Evolutionary conservation across 208 protist genomes (phyloP).

Genomic region (Acanthamoeba healyi): DNA sequence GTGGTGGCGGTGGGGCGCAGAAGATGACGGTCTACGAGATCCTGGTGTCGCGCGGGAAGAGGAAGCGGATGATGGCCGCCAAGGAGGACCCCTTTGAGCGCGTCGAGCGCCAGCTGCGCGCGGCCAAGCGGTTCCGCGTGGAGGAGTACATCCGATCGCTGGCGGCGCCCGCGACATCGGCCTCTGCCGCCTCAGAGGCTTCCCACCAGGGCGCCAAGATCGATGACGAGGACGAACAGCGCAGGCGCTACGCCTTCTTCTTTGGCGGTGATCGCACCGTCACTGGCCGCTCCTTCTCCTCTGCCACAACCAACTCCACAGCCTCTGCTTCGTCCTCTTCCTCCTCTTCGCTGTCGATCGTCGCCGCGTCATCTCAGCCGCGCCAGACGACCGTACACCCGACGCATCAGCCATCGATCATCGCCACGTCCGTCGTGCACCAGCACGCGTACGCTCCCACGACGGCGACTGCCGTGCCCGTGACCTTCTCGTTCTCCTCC

Average conservation of each 20-base stretch:
- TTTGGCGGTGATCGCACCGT: background rate
- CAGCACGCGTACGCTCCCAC: too few relatives aligned
- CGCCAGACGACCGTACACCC: too few relatives aligned
- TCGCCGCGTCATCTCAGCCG: too few relatives aligned
- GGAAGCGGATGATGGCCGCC: constrained; percentile 19
- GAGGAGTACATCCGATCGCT: constrained; percentile 47
- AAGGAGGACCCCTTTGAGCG: constrained; percentile 45
- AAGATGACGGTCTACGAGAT: constrained; percentile 56
- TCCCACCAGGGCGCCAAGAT: too few relatives aligned
- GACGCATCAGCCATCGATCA: background rate
- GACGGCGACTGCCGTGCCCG: too few relatives aligned
- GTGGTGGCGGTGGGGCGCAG: background rate
- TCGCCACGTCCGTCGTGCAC: too few relatives aligned
- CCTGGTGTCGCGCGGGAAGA: constrained; percentile 16
- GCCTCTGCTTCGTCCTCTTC: background rate
- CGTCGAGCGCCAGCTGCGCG: constrained; percentile 25
- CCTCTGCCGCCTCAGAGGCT: too few relatives aligned
- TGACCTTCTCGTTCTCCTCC: background rate
- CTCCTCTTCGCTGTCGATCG: background rate
- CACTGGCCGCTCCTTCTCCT: too few relatives aligned
- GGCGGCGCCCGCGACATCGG: background rate
- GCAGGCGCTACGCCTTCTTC: constrained; percentile 18
- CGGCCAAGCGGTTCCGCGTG: constrained; percentile 53
- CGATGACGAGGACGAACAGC: background rate
- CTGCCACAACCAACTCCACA: background rate